Evolutionary conservation across 768 basidiomycete genomes (phyloP), one percentile per base, ranked within the genome.

Genomic region (Dentipellis fragilis): DNA sequence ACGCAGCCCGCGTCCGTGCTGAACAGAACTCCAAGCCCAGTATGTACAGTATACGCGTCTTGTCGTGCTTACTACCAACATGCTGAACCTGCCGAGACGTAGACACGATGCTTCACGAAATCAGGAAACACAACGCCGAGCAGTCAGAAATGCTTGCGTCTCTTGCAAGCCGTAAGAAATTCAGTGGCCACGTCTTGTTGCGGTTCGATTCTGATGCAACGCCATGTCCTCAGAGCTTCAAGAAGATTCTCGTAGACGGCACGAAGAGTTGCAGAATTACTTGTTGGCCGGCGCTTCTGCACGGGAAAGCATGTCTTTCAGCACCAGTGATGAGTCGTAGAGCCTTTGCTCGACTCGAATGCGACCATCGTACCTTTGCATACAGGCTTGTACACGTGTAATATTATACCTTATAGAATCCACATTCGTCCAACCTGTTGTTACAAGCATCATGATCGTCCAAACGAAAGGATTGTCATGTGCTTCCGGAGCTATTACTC

Each of bases 211-310:
- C 22, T 23, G 48, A 17, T n/a, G 19, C 17, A n/a, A 17, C 42
- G 3, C 14, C 42, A 49, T n/a, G n/a, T 29, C 14, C 47, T 38
- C n/a, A 62, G 61, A 55, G 16, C 36, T 57, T 14, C 54, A 51
- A 11, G 61, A 60, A 17, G 61, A 62, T 19, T 52, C 54, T 36
- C 19, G 54, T 4, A 54, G 61, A 40, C 61, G 54, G 2, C 59
- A 62, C 38, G 59, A 60, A 34, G 56, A 60, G 47, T 39, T 62
- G 35, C 47, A 52, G 48, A 21, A 50, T 39, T 49, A 55, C n/a
- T n/a, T 62, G 46, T 50, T 60, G 39, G 61, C 61, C 22, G 51
- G 51, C 16, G 61, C 59, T 11, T 62, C 61, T n/a, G 59, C 56
- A n/a, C 56, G 61, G 37, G 61, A 60, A 45, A 62, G 61, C 34